These are phyloP conservation scores for Asterophora lycoperdoides DNA, from an alignment of 768 basidiomycete species.

Conservation along the genomic window DNA sequence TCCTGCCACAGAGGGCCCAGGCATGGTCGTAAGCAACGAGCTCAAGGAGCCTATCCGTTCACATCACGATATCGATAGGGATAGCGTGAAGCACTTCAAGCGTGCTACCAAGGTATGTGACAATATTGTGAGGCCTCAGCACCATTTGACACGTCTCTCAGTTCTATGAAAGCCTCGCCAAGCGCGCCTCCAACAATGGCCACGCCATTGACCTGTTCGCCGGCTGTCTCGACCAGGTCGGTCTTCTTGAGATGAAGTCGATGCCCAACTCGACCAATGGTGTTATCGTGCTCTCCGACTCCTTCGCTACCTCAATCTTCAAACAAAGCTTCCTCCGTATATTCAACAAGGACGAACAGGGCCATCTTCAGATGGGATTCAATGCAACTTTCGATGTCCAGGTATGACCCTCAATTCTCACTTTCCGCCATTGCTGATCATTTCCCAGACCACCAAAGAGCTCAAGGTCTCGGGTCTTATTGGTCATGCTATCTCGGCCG, in stretches of 20 bases:
- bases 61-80: conserved; percentile 97
- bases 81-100: conserved; percentile 96
- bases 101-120: conserved; percentile 82
- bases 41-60: conserved; percentile 96
- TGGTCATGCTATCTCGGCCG: conserved; percentile 95
- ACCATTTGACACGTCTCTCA: conserved; percentile 28
- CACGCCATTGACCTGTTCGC: conserved; percentile 95
- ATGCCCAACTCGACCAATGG: conserved; percentile 95
- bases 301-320: conserved; percentile 97
- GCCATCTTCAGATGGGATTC: conserved; percentile 94
- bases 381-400: conserved; percentile 99
- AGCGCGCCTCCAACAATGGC: conserved; percentile 90
- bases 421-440: not conserved
- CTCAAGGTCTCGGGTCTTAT: conserved; percentile 97
- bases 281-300: conserved; percentile 92
- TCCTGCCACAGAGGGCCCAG: conserved; percentile 93
- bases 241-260: conserved; percentile 95
- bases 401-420: conserved; percentile 36
- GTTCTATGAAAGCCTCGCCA: conserved; percentile 95
- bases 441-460: conserved; percentile 88
- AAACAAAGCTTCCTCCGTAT: conserved; percentile 95
- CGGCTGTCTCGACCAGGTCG: conserved; percentile 97
- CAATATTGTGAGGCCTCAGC: not conserved
- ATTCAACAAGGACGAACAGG: conserved; percentile 90
- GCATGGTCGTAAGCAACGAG: conserved; percentile 94